A percentile compares a stretch with the other conserved stretches of the same genome.
Conservation (phyloP, 164 flowering plant species). For the Vitis amurensis region DNA sequence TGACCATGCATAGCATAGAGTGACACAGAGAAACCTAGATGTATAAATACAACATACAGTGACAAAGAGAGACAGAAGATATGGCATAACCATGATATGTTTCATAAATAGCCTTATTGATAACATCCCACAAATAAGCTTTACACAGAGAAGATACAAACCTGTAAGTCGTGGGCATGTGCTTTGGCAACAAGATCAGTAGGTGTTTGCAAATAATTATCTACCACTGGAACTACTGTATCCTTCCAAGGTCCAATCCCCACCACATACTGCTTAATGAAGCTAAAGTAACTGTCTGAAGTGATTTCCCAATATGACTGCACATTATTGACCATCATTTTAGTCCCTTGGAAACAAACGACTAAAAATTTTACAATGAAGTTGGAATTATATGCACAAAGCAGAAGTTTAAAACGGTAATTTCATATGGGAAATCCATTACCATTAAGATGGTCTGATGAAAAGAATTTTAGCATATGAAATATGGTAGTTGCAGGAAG, state of each 20-base stretch:
- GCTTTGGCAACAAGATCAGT: slow-evolving; percentile 92
- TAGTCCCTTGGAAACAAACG: slow-evolving; percentile 5
- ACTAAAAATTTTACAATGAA: background rate
- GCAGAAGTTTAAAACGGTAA: no score
- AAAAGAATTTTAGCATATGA: background rate
- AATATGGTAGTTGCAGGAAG: background rate
- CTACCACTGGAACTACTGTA: slow-evolving; percentile 61
- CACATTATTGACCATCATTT: slow-evolving; percentile 13
- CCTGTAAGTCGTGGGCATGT: slow-evolving; percentile 86
- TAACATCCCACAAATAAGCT: background rate
- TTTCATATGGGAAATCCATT: background rate
- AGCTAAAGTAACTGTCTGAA: slow-evolving; percentile 73
- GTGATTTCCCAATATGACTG: slow-evolving; percentile 92
- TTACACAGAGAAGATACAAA: slow-evolving; percentile 13
- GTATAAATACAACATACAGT: background rate
- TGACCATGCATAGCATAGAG: no score
- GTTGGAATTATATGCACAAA: background rate
- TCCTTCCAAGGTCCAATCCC: slow-evolving; percentile 99
- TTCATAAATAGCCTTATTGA: background rate
- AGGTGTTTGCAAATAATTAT: slow-evolving; percentile 59
- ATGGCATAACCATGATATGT: background rate
- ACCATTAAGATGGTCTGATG: background rate
- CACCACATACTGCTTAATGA: slow-evolving; percentile 79
- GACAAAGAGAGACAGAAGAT: background rate
- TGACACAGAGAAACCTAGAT: no score